A percentile compares a stretch with the other conserved stretches of the same genome.
phyloP scores from a whole-genome alignment of 208 protist genomes.

The Leishmania aethiopica region DNA sequence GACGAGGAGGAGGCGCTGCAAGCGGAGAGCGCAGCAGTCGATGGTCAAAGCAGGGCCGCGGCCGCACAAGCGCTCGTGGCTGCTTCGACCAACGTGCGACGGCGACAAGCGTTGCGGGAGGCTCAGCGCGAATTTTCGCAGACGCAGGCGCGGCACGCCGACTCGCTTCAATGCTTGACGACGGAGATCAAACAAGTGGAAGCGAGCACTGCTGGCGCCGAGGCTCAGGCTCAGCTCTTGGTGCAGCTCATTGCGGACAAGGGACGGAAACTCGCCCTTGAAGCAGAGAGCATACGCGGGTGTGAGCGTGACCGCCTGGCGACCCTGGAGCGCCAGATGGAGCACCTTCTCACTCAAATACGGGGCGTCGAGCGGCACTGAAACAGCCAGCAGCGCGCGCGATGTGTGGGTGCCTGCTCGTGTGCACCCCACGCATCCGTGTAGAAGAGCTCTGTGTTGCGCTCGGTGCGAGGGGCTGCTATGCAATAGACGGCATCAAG shows the following conservation, averaged over 20 bases:
- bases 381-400: not conserved
- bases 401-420: not conserved
- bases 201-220: not conserved
- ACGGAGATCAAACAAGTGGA: not conserved
- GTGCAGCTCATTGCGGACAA: conserved; percentile 4
- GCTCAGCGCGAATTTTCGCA: not conserved
- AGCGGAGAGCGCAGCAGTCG: not conserved
- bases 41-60: not conserved
- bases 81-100: not conserved
- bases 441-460: not conserved
- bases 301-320: conserved; percentile 9
- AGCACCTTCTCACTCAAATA: not conserved
- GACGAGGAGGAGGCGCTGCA: not conserved
- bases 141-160: not conserved
- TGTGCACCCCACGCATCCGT: not conserved
- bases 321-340: not conserved
- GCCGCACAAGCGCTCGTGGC: not conserved
- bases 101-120: conserved; percentile 6
- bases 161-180: not conserved
- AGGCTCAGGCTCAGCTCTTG: not conserved
- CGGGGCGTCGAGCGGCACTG: not conserved
- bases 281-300: not conserved
- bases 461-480: not conserved
- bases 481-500: not conserved
- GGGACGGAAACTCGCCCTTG: not conserved